Evolutionary conservation across 257 asterid genomes (phyloP).

Genomic region (Jaltomata sinuosa): DNA sequence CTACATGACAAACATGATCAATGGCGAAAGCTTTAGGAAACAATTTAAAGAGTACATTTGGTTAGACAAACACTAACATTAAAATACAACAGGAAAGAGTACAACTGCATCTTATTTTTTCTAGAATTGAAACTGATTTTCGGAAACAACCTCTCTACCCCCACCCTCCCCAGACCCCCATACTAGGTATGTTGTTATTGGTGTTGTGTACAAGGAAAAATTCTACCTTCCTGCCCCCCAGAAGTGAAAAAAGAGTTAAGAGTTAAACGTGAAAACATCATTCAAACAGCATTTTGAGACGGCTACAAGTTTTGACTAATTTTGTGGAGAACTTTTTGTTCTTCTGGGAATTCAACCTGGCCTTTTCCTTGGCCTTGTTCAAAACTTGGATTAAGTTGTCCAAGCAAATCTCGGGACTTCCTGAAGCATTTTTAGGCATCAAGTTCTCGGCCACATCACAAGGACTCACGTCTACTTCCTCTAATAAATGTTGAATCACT

Average conservation of each 20-base stretch:
- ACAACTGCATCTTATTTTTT: neutral
- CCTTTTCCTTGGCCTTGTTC: neutral
- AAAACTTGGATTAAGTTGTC: neutral
- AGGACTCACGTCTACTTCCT: neutral
- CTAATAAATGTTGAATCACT: neutral
- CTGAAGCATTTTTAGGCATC: slow-evolving; percentile 1
- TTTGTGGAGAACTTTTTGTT: neutral
- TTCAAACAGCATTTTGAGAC: neutral
- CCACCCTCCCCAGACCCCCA: too few species aligned
- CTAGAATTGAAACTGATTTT: neutral
- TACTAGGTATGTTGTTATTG: neutral
- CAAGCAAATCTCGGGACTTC: neutral
- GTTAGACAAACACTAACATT: neutral
- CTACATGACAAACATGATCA: neutral
- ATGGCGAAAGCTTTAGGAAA: neutral
- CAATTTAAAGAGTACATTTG: neutral
- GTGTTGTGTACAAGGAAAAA: neutral
- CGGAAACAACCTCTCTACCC: too few species aligned
- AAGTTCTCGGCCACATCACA: slow-evolving; percentile 1
- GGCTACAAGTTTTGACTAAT: neutral
- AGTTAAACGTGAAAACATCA: neutral
- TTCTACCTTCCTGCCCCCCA: neutral
- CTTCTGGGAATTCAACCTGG: neutral
- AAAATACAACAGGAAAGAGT: neutral
- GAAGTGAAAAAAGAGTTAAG: neutral